A percentile compares a stretch with the other conserved stretches of the same genome.
These are phyloP conservation scores for Phytophthora pini DNA, from an alignment of 352 stramenopile genomes.

Conservation along the genomic window DNA sequence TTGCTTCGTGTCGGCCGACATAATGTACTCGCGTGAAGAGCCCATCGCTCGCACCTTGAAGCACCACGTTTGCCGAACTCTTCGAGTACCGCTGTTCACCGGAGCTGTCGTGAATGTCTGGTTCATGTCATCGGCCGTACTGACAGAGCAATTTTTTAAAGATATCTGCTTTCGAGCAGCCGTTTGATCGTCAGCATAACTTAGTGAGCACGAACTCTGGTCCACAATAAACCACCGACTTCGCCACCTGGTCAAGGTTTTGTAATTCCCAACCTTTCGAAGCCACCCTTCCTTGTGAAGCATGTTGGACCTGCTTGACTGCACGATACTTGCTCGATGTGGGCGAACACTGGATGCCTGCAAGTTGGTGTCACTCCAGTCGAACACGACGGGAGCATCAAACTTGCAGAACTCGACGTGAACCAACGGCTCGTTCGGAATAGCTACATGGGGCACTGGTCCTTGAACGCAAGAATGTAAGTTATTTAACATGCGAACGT, in stretches of 20 bases:
- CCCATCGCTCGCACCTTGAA: constrained; percentile 84
- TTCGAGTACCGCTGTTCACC: constrained; percentile 84
- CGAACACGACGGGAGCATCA: constrained; percentile 62
- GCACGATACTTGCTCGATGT: constrained; percentile 27
- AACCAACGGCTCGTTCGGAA: constrained; percentile 67
- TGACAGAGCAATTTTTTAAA: constrained; percentile 65
- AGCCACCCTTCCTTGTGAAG: constrained; percentile 82
- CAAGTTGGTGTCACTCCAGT: constrained; percentile 53
- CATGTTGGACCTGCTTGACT: constrained; percentile 36
- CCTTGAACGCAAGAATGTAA: constrained; percentile 67
- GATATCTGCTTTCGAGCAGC: constrained; percentile 69
- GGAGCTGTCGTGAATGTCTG: constrained; percentile 84
- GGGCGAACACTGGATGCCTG: constrained; percentile 22
- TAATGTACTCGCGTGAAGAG: constrained; percentile 82
- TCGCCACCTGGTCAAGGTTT: constrained; percentile 68
- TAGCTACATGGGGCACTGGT: constrained; percentile 68
- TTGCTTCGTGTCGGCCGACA: constrained; percentile 83
- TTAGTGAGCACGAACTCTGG: constrained; percentile 72
- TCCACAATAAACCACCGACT: constrained; percentile 76
- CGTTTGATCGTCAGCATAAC: constrained; percentile 69
- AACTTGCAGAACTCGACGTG: constrained; percentile 71
- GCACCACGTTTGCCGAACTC: constrained; percentile 82
- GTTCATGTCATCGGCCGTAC: constrained; percentile 81
- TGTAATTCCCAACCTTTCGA: constrained; percentile 74
- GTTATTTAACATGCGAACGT: constrained; percentile 80